Conservation (phyloP, 139 green algal species). For the Edaphochlamys debaryana region DNA sequence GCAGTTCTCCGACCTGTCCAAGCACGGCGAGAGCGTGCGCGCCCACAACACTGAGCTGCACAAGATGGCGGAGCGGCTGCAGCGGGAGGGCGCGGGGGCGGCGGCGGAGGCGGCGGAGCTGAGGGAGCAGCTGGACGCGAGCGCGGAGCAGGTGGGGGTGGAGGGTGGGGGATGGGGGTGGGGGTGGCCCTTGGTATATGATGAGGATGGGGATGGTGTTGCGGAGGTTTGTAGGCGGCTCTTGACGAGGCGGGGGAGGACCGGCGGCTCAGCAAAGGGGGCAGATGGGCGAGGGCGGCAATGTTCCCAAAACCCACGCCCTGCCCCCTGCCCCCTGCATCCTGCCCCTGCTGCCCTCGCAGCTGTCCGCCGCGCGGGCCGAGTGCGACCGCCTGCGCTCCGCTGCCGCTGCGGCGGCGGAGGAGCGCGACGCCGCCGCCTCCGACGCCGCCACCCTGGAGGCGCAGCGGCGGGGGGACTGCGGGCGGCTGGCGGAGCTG, state of each 20-base stretch:
- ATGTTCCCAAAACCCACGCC: neutral
- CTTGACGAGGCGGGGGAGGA: no score
- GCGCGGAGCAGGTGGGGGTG: constrained; percentile 15
- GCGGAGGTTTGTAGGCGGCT: no score
- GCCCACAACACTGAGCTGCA: constrained; percentile 37
- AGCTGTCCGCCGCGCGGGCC: constrained; percentile 10
- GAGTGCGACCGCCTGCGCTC: neutral
- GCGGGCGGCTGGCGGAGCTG: constrained; percentile 33
- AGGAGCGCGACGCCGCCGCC: neutral
- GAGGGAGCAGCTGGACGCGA: neutral
- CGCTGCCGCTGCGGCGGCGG: neutral
- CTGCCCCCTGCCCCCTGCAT: no score
- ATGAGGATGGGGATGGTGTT: no score
- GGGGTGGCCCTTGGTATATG: no score
- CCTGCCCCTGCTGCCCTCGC: neutral
- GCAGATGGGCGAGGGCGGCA: neutral
- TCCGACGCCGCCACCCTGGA: neutral
- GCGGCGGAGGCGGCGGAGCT: neutral
- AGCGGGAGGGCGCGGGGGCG: constrained; percentile 5
- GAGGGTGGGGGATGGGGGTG: no score
- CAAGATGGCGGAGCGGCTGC: constrained; percentile 32
- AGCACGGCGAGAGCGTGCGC: constrained; percentile 11
- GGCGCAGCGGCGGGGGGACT: constrained; percentile 12
- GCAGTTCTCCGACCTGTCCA: constrained; percentile 10
- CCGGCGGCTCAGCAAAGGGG: no score